Base-by-base conservation (phyloP, 345 rosid species). In the Orychophragmus violaceus region DNA sequence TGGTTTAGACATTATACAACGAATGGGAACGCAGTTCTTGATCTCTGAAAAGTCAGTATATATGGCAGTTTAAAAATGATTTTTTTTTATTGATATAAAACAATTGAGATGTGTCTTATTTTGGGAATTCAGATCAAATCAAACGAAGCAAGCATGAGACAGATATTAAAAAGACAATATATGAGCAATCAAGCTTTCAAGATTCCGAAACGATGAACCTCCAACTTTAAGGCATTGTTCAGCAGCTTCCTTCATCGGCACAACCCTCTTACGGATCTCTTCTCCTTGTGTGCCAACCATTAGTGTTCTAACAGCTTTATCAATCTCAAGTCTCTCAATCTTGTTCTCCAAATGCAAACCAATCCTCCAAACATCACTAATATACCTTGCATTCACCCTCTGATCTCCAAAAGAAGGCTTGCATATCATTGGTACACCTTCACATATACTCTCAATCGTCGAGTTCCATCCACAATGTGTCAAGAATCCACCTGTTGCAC, bases 401-500 rank as follows among this genome's bases (percentile, higher is more conserved):
- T 75, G 78, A 41, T 75, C 78, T 1, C 74, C 78, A 57, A 75
- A 75, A 57, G 70, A 75, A 7, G 78, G 78, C 35, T 39, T 69
- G 27, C 78, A 75, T 35, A 75, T 75, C 75, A 75, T 23, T 2
- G 78, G 78, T 45, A 69, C 8, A 22, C 55, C 74, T 68, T 63
- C 74, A 37, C 74, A 75, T 68, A 75, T 69, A 21, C 74, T 64
- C 52, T 74, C 78, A 1, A 74, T 13, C 13, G 73, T 59, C 6
- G 77, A 74, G 42, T 74, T 74, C 77, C 77, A 74, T 61, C 77
- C 77, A 61, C 77, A 66, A 46, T 74, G 77, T 3, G 77, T 74
- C 23, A 74, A 51, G 73, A 74, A 74, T n/a, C 74, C 78, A 0
- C 78, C 78, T 2, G 65, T 74, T 37, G 78, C 64, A 0, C 55